Base-by-base conservation (phyloP, 1,284 basidiomycete genomes). In the Trichosporon faecale region DNA sequence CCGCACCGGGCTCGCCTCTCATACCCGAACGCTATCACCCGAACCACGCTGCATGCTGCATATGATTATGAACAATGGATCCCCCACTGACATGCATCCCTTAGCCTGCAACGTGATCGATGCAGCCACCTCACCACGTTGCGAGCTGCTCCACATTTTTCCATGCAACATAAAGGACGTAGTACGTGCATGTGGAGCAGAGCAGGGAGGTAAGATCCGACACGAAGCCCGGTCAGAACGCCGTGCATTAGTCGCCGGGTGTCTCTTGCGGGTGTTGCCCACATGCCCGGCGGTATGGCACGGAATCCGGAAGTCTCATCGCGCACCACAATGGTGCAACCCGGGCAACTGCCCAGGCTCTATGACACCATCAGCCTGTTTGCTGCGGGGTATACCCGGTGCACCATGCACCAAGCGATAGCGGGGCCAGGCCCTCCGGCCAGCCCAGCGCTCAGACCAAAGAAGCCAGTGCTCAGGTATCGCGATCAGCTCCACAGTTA, bases 1-100 rank as follows among this genome's bases (percentile, higher is more conserved):
- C n/a, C n/a, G n/a, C 1, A 18, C 18, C 21, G 44, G 16, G 18
- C 23, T 52, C 49, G 49, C 49, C 23, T 52, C 6, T n/a, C 49
- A 52, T 52, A 52, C 49, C 49, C 49, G 49, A 52, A 18, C 49
- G 49, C 49, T 52, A 52, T 52, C 49, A 52, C 49, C 49, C 49
- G 49, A 52, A 25, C 49, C 21, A 21, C 21, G 21, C 21, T 52
- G 21, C 12, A 18, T 52, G 3, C 1, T 12, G 46, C 49, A 52
- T n/a, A n/a, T 37, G 35, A 37, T 37, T 14, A 14, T 37, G n/a
- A n/a, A n/a, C 35, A 14, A 37, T 37, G 11, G 35, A 3, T 14
- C 35, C 35, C 18, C 44, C 21, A 21, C 44, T 46, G 1, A 14
- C 44, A 46, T 46, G 44, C 44, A 46, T 46, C 18, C 18, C 44